Evolutionary conservation across 1,139 yeast species (phyloP), one percentile per base, ranked within the genome.

Genomic region (Candida sanyaensis): DNA sequence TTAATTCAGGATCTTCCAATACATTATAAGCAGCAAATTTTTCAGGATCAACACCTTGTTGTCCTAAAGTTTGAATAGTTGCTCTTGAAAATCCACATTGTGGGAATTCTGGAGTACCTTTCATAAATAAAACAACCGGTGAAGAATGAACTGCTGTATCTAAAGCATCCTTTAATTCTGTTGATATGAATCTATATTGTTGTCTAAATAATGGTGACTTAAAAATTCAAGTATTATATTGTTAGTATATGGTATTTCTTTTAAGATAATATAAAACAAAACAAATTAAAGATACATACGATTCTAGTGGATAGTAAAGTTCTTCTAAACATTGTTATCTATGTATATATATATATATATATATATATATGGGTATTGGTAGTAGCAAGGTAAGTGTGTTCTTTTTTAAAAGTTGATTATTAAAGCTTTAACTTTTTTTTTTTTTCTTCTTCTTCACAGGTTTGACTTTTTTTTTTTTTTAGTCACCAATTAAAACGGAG

Each of bases 31-130:
- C 99, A 42, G 98, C 97, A 69, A 95, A 92, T 68, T 93, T 92
- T 42, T 75, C 80, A 5, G 99, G 99, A 67, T 95, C 97, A 30
- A 95, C 98, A 49, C 99, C 99, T 65, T 92, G 96, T 65, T 91
- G 95, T 17, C 99, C 98, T 54, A 95, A 78, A 43, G 91, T 81
- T 64, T 90, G 95, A 57, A 95, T 92, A 13, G 97, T 89, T 45
- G 96, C 96, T 62, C 97, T 82, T 6, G 97, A 91, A 63, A 95
- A 95, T 1, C 99, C 99, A 75, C 99, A 95, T 61, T 91, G 96
- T 29, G 99, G 99, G 50, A 88, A 90, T 62, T 92, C 97, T 1
- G 99, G 99, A 1, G 99, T 95, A 9, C 96, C 96, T 64, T 89
- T 89, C 96, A 89, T 89, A 73, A 92, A 92, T 31, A 95, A 77